Evolutionary conservation across 2,329 filamentous ascomycete species (phyloP).

Genomic region (Fusarium xyrophilum): DNA sequence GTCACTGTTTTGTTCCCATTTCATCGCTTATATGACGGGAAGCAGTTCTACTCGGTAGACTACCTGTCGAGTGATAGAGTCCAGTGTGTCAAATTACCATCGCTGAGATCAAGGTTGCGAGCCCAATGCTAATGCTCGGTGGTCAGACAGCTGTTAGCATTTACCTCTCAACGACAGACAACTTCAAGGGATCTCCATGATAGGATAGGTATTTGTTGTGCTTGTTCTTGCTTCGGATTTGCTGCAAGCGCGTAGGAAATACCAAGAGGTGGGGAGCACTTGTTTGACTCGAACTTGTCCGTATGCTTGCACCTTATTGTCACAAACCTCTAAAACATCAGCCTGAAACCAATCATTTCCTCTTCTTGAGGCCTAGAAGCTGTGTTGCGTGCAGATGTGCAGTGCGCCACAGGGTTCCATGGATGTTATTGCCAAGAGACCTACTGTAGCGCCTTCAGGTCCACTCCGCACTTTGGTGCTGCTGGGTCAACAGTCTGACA

Average conservation of each 20-base stretch:
- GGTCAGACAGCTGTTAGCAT: background rate
- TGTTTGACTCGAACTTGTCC: background rate
- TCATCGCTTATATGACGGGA: background rate
- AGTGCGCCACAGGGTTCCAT: slow-evolving; percentile 24
- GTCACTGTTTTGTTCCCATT: background rate
- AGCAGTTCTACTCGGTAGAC: background rate
- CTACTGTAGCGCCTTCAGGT: slow-evolving; percentile 11
- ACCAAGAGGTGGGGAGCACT: background rate
- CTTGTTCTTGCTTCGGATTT: background rate
- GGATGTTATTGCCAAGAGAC: slow-evolving; percentile 9
- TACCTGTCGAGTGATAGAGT: slow-evolving; percentile 2
- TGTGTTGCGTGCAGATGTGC: slow-evolving; percentile 33
- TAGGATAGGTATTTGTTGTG: too few species aligned
- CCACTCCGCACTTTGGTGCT: slow-evolving; percentile 25
- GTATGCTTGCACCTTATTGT: slow-evolving; percentile 6
- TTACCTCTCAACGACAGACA: background rate
- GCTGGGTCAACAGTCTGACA: slow-evolving; percentile 10
- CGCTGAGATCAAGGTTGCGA: background rate
- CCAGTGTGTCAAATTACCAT: background rate
- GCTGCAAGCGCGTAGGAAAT: background rate
- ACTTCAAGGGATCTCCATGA: background rate
- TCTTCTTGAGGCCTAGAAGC: background rate
- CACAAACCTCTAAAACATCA: background rate
- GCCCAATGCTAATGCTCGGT: background rate
- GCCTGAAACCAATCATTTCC: slow-evolving; percentile 18